Evolutionary conservation across 495 filamentous ascomycete genomes (phyloP).

Genomic region (Recurvomyces mirabilis): DNA sequence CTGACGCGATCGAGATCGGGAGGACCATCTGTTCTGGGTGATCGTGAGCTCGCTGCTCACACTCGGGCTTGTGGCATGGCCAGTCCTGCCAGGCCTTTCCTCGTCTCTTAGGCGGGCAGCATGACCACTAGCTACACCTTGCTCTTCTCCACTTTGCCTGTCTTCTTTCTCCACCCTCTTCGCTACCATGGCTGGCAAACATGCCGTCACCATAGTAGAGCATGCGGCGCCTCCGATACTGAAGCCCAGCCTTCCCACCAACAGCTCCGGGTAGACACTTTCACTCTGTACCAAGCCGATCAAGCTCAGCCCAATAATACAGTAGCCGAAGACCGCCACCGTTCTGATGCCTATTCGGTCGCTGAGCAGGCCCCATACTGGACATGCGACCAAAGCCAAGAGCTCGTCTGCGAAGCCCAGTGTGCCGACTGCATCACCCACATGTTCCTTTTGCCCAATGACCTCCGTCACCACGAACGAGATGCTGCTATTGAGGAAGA

Average conservation of each 20-base stretch:
- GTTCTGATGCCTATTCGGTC: slow-evolving; percentile 75
- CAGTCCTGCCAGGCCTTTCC: slow-evolving; percentile 7
- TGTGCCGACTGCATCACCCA: slow-evolving; percentile 85
- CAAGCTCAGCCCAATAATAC: slow-evolving; percentile 63
- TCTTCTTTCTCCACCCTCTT: slow-evolving; percentile 11
- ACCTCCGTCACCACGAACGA: slow-evolving; percentile 92
- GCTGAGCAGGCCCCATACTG: slow-evolving; percentile 81
- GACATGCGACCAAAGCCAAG: slow-evolving; percentile 81
- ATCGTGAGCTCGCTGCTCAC: slow-evolving; percentile 32
- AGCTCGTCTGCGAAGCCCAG: slow-evolving; percentile 93
- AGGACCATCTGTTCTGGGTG: slow-evolving; percentile 31
- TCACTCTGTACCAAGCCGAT: slow-evolving; percentile 72
- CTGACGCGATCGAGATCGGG: slow-evolving; percentile 18
- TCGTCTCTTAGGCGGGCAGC: slow-evolving; percentile 12
- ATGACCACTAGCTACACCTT: slow-evolving; percentile 7
- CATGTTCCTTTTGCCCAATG: slow-evolving; percentile 59
- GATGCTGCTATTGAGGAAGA: slow-evolving; percentile 89
- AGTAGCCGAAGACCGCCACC: slow-evolving; percentile 61
- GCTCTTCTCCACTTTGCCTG: background rate
- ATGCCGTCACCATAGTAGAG: slow-evolving; percentile 94
- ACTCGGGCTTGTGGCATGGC: slow-evolving; percentile 10
- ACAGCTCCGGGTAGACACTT: slow-evolving; percentile 80
- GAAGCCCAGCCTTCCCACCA: slow-evolving; percentile 78
- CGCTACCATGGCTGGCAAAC: slow-evolving; percentile 66
- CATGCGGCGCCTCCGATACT: slow-evolving; percentile 82